A percentile compares a stretch with the other conserved stretches of the same genome.
Evolutionary conservation across 1,284 basidiomycete genomes (phyloP).

Genomic region (Trichosporon inkin): DNA sequence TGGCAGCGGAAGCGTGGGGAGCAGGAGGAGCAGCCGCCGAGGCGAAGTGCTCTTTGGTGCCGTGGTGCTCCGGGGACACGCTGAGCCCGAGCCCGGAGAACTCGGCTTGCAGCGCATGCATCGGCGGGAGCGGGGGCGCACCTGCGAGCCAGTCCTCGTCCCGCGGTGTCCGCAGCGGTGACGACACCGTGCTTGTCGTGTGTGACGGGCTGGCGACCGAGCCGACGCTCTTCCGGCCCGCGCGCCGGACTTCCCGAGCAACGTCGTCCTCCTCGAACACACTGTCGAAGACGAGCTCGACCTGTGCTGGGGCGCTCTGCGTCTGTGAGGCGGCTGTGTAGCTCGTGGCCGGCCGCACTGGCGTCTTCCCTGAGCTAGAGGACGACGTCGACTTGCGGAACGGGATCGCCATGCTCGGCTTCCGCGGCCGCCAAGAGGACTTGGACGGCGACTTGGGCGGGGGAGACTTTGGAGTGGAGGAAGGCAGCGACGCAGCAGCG

Average conservation of each 20-base stretch:
- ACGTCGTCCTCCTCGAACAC: conserved; percentile 5
- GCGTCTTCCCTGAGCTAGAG: neutral
- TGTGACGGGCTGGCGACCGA: neutral
- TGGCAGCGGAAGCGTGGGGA: too few relatives aligned
- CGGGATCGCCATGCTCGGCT: neutral
- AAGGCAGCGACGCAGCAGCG: neutral
- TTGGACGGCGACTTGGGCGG: conserved; percentile 1
- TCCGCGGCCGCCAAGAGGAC: neutral
- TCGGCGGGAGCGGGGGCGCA: neutral
- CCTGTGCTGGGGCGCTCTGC: neutral
- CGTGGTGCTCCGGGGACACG: neutral
- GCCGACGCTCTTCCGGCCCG: neutral
- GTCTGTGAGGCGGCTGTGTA: neutral
- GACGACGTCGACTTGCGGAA: neutral
- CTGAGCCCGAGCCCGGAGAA: neutral
- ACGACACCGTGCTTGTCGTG: neutral
- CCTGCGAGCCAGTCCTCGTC: neutral
- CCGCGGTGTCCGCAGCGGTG: neutral
- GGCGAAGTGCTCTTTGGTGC: too few relatives aligned
- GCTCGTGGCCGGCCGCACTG: neutral
- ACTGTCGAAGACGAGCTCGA: neutral
- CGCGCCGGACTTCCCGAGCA: neutral
- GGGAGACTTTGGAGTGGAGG: neutral
- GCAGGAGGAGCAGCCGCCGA: too few relatives aligned
- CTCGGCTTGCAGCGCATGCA: neutral